Evolutionary conservation across 805 yeast species (phyloP), one percentile per base, ranked within the genome.

Genomic region (Kodamaea jinghongensis): DNA sequence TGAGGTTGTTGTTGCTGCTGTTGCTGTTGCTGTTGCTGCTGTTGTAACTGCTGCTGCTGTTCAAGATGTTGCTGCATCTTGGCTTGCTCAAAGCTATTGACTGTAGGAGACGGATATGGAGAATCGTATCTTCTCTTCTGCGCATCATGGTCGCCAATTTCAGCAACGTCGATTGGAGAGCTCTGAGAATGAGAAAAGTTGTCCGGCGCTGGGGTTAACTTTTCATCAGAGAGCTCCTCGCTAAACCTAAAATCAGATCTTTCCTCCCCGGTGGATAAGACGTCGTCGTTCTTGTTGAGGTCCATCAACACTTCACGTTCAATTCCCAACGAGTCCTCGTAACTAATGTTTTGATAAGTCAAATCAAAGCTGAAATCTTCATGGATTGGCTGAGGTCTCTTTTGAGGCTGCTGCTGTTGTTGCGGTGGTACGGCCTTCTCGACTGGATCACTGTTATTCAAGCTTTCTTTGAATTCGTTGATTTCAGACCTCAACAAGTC

Each of bases 381-480:
- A 20, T 29, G 22, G 15, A 46, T 42, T 5, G 41, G 27, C 6
- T 36, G 29, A 7, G 29, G 17, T 16, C 31, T 37, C 23, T 20
- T 20, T 20, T 20, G 23, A 5, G 23, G 23, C 8, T 29, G 30
- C 30, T 28, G n/a, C 33, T 29, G 30, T 29, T 28, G 25, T 20
- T 36, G 30, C 2, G 38, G 44, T 10, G 16, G 43, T 38, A 3
- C 30, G 11, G 29, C 29, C 28, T 33, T 39, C 15, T 25, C 39
- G 6, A 17, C 27, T 1, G 46, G 37, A 17, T 63, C 69, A 7
- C 48, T 43, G 30, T 50, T 55, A 28, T 58, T 58, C 44, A 69
- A 56, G 39, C 70, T 66, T 39, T 68, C 73, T 38, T 67, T 69
- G 44, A 69, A 69, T 42, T 69, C 73, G 44, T 69, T 68, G 44